Base-by-base conservation (phyloP, 139 green algal species). In the Micractinium sp. region DNA sequence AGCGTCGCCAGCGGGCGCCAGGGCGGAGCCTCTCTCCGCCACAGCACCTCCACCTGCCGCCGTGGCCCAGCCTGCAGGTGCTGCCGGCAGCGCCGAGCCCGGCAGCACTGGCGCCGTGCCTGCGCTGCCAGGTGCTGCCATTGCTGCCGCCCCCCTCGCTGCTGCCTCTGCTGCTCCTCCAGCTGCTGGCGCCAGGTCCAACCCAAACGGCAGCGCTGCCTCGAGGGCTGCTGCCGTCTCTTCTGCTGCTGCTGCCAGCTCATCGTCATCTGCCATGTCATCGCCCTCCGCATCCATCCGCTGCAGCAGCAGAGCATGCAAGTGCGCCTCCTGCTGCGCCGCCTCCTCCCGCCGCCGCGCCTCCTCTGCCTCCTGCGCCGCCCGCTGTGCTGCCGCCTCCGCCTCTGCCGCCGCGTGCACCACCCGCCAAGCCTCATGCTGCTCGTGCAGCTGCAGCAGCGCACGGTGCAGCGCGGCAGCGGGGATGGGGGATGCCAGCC, bases 391-490 rank as follows among this genome's bases (percentile, higher is more conserved):
- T 4, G 53, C 81, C 0, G 53, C 69, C 29, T n/a, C 84, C 20
- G 41, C 84, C 3, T 41, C 84, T 20, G 31, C 38, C 19, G 69
- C 41, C 63, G 38, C 27, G 39, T 83, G 39, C 77, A 36, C 12
- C 18, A 18, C 39, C 27, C 23, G 12, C 27, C 41, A 83, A 0
- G 39, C 39, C 69, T 88, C 41, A 31, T 88, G 69, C 69, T 88
- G 69, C 69, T 25, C n/a, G 29, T 73, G 69, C 84, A 88, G 84
- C 39, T 41, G 69, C 69, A 47, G 67, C 84, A 88, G 39, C 1
- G 41, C 84, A 13, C 41, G 41, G 41, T n/a, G n/a, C 61, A 81
- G 22, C 29, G 69, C 69, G 0, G 69, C 67, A 4, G 39, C 38
- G 3, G 87, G 75, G 77, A 90, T 74, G 60, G 75, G 53, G 2